Evolutionary conservation across 139 green algal genomes (phyloP).

Genomic region (Chlorella vulgaris): DNA sequence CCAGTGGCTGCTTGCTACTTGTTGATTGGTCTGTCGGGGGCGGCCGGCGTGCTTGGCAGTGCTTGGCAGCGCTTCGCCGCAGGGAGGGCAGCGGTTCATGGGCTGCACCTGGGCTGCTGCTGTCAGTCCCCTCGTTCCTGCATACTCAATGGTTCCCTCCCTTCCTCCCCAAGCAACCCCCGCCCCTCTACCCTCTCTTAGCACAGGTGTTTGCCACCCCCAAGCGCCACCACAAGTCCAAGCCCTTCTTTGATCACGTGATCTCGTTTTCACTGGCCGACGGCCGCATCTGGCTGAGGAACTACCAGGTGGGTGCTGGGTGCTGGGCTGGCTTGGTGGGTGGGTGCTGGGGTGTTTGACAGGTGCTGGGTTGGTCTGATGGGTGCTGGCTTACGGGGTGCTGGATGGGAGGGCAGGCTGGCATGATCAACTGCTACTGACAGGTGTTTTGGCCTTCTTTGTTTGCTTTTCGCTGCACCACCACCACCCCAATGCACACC

Average conservation of each 20-base stretch:
- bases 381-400: too few species aligned
- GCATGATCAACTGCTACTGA: not conserved
- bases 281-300: slow-evolving; percentile 92
- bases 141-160: not conserved
- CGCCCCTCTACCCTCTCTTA: not conserved
- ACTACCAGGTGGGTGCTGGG: slow-evolving; percentile 99
- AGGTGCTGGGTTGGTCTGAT: too few species aligned
- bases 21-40: too few species aligned
- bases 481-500: too few species aligned
- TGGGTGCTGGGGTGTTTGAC: too few species aligned
- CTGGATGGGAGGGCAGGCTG: not conserved
- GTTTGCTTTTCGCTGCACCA: not conserved
- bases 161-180: too few species aligned
- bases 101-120: not conserved
- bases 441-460: not conserved
- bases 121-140: too few species aligned
- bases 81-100: slow-evolving; percentile 2
- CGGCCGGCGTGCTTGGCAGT: too few species aligned
- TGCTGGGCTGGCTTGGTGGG: too few species aligned
- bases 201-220: slow-evolving; percentile 86
- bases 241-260: slow-evolving; percentile 99
- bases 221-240: slow-evolving; percentile 85
- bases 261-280: slow-evolving; percentile 89
- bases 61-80: too few species aligned
- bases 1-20: too few species aligned